phyloP scores from a whole-genome alignment of 2,329 filamentous ascomycete genomes.

The Diplodia scrobiculata region DNA sequence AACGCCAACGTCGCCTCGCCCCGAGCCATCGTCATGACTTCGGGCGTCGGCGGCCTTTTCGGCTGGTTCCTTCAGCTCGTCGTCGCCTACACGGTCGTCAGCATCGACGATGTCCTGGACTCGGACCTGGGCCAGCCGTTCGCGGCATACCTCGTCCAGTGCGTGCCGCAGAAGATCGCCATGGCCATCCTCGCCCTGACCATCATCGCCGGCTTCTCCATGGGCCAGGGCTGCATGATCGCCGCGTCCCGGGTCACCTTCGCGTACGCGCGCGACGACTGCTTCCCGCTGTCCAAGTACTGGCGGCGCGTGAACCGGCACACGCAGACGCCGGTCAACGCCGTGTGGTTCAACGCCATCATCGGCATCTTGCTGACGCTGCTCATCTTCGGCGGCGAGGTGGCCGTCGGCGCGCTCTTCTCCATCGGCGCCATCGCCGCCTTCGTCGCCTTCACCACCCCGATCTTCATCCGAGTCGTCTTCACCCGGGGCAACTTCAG shows the following conservation, averaged over 20 bases:
- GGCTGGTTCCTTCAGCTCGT: slow-evolving; percentile 75
- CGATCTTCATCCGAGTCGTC: slow-evolving; percentile 61
- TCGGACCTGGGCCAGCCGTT: slow-evolving; percentile 69
- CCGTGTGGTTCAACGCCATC: slow-evolving; percentile 66
- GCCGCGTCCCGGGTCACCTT: slow-evolving; percentile 68
- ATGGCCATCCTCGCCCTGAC: slow-evolving; percentile 66
- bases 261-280: slow-evolving; percentile 71
- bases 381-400: slow-evolving; percentile 64
- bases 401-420: slow-evolving; percentile 69
- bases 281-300: slow-evolving; percentile 62
- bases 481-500: slow-evolving; percentile 66
- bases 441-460: slow-evolving; percentile 63
- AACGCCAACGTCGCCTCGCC: slow-evolving; percentile 71
- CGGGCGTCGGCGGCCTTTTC: slow-evolving; percentile 64
- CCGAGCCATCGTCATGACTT: slow-evolving; percentile 71
- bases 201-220: slow-evolving; percentile 69
- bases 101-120: slow-evolving; percentile 61
- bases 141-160: slow-evolving; percentile 68
- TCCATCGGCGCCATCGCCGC: slow-evolving; percentile 69
- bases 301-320: slow-evolving; percentile 62
- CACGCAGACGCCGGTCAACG: slow-evolving; percentile 69
- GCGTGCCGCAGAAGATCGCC: slow-evolving; percentile 62
- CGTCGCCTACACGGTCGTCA: slow-evolving; percentile 70
- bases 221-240: slow-evolving; percentile 74
- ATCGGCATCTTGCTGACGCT: slow-evolving; percentile 64